Percentiles rank a stretch among this genome's conserved stretches.
Conservation (phyloP, 2,329 filamentous ascomycete genomes). For the Hortaea sp. region DNA sequence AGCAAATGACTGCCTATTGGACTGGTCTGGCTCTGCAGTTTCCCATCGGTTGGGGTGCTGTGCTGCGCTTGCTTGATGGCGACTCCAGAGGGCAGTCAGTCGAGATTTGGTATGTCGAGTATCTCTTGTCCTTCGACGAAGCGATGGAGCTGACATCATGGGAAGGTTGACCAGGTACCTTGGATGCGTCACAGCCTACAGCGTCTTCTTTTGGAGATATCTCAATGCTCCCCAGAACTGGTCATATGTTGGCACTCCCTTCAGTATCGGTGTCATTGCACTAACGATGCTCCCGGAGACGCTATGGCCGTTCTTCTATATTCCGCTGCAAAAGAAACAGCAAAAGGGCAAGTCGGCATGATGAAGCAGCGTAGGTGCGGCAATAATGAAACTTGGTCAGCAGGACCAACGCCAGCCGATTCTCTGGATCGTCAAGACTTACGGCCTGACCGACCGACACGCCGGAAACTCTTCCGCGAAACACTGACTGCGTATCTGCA, state of each 20-base stretch:
- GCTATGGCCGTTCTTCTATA: slow-evolving; percentile 29
- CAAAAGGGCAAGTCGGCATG: too few species aligned
- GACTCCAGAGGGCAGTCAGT: slow-evolving; percentile 30
- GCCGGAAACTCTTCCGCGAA: too few species aligned
- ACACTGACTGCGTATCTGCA: too few species aligned
- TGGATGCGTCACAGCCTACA: slow-evolving; percentile 29
- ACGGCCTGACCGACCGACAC: too few species aligned
- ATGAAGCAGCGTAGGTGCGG: too few species aligned
- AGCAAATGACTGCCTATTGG: slow-evolving; percentile 32
- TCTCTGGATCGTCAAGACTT: too few species aligned
- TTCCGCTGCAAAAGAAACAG: slow-evolving; percentile 9
- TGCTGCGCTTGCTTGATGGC: slow-evolving; percentile 20
- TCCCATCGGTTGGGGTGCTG: slow-evolving; percentile 29
- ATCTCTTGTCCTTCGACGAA: neutral
- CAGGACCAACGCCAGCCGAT: too few species aligned
- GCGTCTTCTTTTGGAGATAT: slow-evolving; percentile 31
- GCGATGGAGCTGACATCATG: slow-evolving; percentile 1
- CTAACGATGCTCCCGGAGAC: slow-evolving; percentile 30
- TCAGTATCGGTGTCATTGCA: slow-evolving; percentile 26
- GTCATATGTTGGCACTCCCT: slow-evolving; percentile 27
- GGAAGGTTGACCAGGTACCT: slow-evolving; percentile 29
- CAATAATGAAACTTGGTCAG: too few species aligned
- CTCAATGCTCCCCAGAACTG: slow-evolving; percentile 30
- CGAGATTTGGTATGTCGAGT: slow-evolving; percentile 28
- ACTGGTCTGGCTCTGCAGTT: slow-evolving; percentile 29